Evolutionary conservation across 805 yeast species (phyloP).

Genomic region (Suhomyces faveliae): DNA sequence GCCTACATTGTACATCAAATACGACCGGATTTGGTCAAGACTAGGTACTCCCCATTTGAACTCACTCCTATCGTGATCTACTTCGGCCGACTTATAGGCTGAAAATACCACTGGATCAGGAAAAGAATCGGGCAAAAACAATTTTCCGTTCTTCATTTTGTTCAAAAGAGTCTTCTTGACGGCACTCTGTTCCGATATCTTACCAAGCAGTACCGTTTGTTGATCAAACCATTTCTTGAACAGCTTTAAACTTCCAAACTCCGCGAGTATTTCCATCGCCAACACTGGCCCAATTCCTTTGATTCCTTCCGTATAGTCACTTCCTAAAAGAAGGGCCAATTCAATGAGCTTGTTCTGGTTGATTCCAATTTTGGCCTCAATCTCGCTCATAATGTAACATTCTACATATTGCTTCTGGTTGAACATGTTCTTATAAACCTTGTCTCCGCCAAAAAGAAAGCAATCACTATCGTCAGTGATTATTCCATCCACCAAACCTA

Average conservation of each 20-base stretch:
- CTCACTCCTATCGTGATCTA: slow-evolving; percentile 72
- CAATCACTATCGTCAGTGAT: slow-evolving; percentile 98
- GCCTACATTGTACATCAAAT: slow-evolving; percentile 65
- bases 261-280: slow-evolving; percentile 87
- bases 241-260: slow-evolving; percentile 53
- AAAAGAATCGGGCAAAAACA: slow-evolving; percentile 57
- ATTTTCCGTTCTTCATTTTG: slow-evolving; percentile 51
- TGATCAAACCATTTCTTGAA: slow-evolving; percentile 59
- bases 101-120: slow-evolving; percentile 68
- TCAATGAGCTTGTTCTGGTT: slow-evolving; percentile 65
- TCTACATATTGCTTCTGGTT: slow-evolving; percentile 92
- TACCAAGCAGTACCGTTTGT: slow-evolving; percentile 31
- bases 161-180: slow-evolving; percentile 59
- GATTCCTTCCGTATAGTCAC: slow-evolving; percentile 93
- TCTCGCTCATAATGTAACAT: slow-evolving; percentile 60
- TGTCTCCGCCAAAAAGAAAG: slow-evolving; percentile 85
- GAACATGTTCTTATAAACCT: slow-evolving; percentile 88
- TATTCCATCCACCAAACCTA: slow-evolving; percentile 86
- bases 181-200: slow-evolving; percentile 21
- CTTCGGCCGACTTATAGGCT: slow-evolving; percentile 80
- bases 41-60: slow-evolving; percentile 93
- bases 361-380: slow-evolving; percentile 65
- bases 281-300: slow-evolving; percentile 93
- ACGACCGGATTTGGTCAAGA: slow-evolving; percentile 71
- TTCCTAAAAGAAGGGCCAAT: slow-evolving; percentile 81